Evolutionary conservation across 176 grass and related monocot genomes (phyloP), one percentile per base, ranked within the genome.

Genomic region (Cocos nucifera): DNA sequence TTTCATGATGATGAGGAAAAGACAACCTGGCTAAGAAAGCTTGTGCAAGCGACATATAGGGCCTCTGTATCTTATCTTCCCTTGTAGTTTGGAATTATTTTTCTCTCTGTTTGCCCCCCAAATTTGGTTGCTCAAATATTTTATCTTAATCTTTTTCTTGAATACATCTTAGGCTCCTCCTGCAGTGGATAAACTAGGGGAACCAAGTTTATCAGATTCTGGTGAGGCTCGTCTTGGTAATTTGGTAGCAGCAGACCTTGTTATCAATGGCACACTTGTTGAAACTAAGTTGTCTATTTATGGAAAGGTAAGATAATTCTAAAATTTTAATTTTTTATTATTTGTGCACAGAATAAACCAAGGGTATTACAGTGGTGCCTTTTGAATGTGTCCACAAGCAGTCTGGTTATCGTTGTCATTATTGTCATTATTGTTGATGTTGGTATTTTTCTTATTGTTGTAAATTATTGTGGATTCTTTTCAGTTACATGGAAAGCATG

Each of bases 271-370:
- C 17, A 82, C 78, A 71, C 78, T 97, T 65, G 69, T 97, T 63
- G 92, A 91, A 80, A 90, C 75, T 50, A 97, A 88, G 75, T 66
- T 97, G 71, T 91, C 78, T 35, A 18, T 97, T 17, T 88, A 97
- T 70, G 87, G 83, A 73, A 90, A 88, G 73, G 92, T 97, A 83
- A 77, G 50, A 19, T 72, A 49, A 12, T 50, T 58, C 56, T 62
- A 51, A 54, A 52, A 21, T 50, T 50, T 2, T 4, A 22, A 50
- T 50, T 44, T 44, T 44, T 12, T 44, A 12, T 44, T 44, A 12
- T 44, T 44, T 44, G 35, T 44, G 35, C 35, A 12, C 10, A 3
- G 28, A 44, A 44, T 44, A 12, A 44, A 44, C 28, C 28, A 30
- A 28, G 27, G 4, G 27, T 28, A 5, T 28, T 30, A 44, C 35